Evolutionary conservation across 129 eudicot species (phyloP).

Genomic region (sunflower (Helianthus annuus)): HanXRQr2.0-SUNRISE NC_035448.2:12976429-12976928

Average conservation of each 20-base stretch:
- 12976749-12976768: conserved; percentile 60
- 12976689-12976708: not conserved
- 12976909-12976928: conserved; percentile 23
- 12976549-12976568: not conserved
- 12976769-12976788: conserved; percentile 81
- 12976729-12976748: conserved; percentile 18
- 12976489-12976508: conserved; percentile 55
- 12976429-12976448: conserved; percentile 42
- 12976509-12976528: conserved; percentile 60
- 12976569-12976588: too few species aligned
- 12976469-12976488: conserved; percentile 50
- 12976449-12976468: conserved; percentile 52
- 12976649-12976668: conserved; percentile 81
- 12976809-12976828: conserved; percentile 38
- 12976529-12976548: not conserved
- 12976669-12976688: conserved; percentile 47
- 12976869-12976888: conserved; percentile 25
- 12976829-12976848: not conserved
- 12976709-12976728: conserved; percentile 6
- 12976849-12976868: too few species aligned
- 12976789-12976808: conserved; percentile 77
- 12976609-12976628: conserved; percentile 61
- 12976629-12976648: conserved; percentile 68
- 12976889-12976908: conserved; percentile 15
- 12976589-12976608: not conserved